phyloP scores from a whole-genome alignment of 768 basidiomycete genomes.

The Kwoniella heveanensis region DNA sequence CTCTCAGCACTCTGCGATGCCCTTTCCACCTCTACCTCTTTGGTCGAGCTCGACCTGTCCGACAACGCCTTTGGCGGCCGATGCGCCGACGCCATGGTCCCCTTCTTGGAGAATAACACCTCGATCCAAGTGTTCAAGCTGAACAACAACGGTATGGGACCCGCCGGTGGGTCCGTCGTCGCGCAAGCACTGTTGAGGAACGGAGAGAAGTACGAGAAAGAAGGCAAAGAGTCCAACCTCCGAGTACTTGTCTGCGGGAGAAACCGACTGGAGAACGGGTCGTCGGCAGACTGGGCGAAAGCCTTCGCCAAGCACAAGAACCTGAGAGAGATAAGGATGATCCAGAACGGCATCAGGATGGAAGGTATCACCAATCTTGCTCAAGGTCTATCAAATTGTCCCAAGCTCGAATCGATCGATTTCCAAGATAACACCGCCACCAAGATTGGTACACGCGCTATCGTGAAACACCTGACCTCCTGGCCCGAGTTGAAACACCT shows the following conservation, averaged over 20 bases:
- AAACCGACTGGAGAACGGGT: constrained; percentile 92
- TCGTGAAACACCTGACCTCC: constrained; percentile 66
- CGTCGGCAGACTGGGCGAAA: constrained; percentile 77
- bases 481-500: constrained; percentile 77
- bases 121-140: constrained; percentile 80
- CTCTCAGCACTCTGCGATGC: constrained; percentile 85
- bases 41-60: constrained; percentile 84
- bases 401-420: constrained; percentile 73
- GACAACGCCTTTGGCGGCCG: constrained; percentile 97
- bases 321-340: constrained; percentile 83
- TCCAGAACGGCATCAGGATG: constrained; percentile 97
- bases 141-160: constrained; percentile 96
- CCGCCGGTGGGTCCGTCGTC: constrained; percentile 79
- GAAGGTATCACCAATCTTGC: constrained; percentile 82
- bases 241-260: constrained; percentile 85
- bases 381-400: constrained; percentile 69
- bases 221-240: constrained; percentile 70
- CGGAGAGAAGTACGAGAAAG: constrained; percentile 67
- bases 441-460: constrained; percentile 59
- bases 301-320: constrained; percentile 83
- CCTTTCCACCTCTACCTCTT: constrained; percentile 73
- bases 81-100: constrained; percentile 89
- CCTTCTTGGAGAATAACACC: constrained; percentile 80
- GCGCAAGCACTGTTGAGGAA: constrained; percentile 80
- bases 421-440: constrained; percentile 73